A percentile compares a stretch with the other conserved stretches of the same genome.
Conservation (phyloP, 495 filamentous ascomycete genomes). For the Podospora bellae-mahoneyi region DNA sequence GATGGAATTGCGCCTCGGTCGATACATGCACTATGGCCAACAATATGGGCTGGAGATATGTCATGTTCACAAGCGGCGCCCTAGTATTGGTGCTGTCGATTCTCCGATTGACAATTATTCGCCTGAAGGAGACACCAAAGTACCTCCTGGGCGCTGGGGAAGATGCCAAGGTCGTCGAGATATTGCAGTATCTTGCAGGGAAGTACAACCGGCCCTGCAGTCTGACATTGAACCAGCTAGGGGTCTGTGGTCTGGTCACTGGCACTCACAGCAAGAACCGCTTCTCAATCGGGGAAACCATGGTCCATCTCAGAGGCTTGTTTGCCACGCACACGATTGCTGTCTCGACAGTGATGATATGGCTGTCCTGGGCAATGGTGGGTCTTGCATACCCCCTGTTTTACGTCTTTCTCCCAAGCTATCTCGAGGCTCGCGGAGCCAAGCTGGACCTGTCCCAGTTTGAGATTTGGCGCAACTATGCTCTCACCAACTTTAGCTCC, state of each 20-base stretch:
- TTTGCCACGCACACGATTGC: conserved; percentile 59
- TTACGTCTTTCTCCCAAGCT: conserved; percentile 61
- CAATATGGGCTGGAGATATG: conserved; percentile 83
- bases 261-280: conserved; percentile 40
- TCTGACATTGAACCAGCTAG: conserved; percentile 59
- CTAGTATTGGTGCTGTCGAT: conserved; percentile 65
- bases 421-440: conserved; percentile 40
- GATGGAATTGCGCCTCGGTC: conserved; percentile 56
- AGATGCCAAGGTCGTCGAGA: conserved; percentile 59
- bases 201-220: conserved; percentile 61
- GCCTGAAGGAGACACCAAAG: conserved; percentile 68
- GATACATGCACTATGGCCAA: conserved; percentile 56
- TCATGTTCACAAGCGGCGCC: conserved; percentile 62
- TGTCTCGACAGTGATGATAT: conserved; percentile 60
- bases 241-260: conserved; percentile 47
- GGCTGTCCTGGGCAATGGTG: conserved; percentile 67
- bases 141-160: conserved; percentile 63
- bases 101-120: conserved; percentile 63
- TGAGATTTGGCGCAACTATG: conserved; percentile 69
- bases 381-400: conserved; percentile 68
- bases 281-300: conserved; percentile 50
- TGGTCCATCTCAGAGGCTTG: conserved; percentile 59
- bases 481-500: conserved; percentile 59
- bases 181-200: conserved; percentile 57
- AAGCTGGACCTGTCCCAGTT: conserved; percentile 43